Conservation (phyloP, 139 green algal species). For the Trebouxia sp. region DNA sequence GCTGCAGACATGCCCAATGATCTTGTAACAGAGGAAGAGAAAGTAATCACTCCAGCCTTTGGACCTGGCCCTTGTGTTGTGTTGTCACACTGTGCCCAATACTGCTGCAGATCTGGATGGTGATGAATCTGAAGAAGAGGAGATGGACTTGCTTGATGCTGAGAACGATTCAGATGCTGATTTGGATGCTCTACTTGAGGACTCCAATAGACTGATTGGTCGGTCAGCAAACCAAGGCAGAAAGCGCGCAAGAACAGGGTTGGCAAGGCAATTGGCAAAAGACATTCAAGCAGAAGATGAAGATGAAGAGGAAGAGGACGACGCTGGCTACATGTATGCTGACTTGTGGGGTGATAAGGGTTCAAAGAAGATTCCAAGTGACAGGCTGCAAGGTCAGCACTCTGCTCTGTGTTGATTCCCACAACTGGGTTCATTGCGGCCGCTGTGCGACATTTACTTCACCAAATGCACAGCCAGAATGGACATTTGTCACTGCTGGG, state of each 20-base stretch:
- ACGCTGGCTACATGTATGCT: slow-evolving; percentile 53
- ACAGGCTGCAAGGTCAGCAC: neutral
- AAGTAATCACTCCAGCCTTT: too few relatives aligned
- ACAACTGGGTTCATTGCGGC: too few relatives aligned
- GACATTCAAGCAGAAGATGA: neutral
- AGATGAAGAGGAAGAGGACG: slow-evolving; percentile 14
- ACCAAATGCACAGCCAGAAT: too few relatives aligned
- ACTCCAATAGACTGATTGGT: slow-evolving; percentile 37
- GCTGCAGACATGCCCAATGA: too few relatives aligned
- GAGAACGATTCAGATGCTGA: slow-evolving; percentile 47
- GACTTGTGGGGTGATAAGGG: slow-evolving; percentile 71
- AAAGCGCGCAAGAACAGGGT: slow-evolving; percentile 3
- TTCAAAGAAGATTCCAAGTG: neutral
- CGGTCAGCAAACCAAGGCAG: neutral
- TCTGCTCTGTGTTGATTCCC: too few relatives aligned
- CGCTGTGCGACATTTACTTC: too few relatives aligned
- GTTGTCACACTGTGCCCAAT: too few relatives aligned
- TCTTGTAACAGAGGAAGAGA: too few relatives aligned
- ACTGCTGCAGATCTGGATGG: slow-evolving; percentile 20
- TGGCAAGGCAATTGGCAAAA: neutral
- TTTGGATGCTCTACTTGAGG: slow-evolving; percentile 50
- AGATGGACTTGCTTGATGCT: neutral
- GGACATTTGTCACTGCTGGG: too few relatives aligned
- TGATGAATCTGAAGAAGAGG: neutral
- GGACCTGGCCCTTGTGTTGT: too few relatives aligned